Evolutionary conservation across 2,329 filamentous ascomycete species (phyloP).

Genomic region (Coniochaeta ligniaria): DNA sequence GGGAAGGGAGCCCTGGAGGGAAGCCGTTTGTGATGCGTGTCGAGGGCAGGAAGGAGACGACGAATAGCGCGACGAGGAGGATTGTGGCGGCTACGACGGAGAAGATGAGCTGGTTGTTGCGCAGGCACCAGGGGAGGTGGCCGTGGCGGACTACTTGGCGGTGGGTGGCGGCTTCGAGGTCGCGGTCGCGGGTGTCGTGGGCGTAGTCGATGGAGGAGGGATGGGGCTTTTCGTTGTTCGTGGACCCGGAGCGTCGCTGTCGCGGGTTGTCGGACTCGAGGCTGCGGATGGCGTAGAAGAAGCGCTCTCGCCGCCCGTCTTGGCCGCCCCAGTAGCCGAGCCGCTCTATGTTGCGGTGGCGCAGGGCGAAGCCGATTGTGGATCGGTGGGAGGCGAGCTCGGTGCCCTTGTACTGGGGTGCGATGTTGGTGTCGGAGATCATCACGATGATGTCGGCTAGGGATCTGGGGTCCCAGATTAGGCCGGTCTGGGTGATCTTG

Average conservation of each 20-base stretch:
- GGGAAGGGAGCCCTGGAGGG: constrained; percentile 56
- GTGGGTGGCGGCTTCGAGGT: constrained; percentile 36
- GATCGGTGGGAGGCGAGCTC: constrained; percentile 49
- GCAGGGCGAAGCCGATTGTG: constrained; percentile 46
- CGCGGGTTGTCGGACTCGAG: background rate
- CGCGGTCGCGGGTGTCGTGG: constrained; percentile 10
- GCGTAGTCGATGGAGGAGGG: constrained; percentile 1
- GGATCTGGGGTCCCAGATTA: constrained; percentile 79
- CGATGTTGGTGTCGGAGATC: constrained; percentile 71
- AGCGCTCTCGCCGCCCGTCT: constrained; percentile 39
- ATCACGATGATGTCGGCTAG: constrained; percentile 75
- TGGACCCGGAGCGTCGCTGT: background rate
- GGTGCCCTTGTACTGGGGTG: constrained; percentile 63
- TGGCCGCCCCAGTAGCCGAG: constrained; percentile 83
- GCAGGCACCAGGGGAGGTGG: constrained; percentile 73
- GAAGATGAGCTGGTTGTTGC: constrained; percentile 55
- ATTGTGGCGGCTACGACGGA: constrained; percentile 55
- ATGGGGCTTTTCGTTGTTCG: background rate
- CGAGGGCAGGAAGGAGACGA: constrained; percentile 70
- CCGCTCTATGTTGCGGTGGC: constrained; percentile 54
- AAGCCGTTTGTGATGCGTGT: constrained; percentile 65
- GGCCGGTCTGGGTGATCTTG: constrained; percentile 57
- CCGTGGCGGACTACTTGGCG: constrained; percentile 49
- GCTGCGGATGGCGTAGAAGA: constrained; percentile 69
- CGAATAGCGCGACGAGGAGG: constrained; percentile 63